Evolutionary conservation across 257 asterid species (phyloP).

Genomic region (Gardenia jasminoides): DNA sequence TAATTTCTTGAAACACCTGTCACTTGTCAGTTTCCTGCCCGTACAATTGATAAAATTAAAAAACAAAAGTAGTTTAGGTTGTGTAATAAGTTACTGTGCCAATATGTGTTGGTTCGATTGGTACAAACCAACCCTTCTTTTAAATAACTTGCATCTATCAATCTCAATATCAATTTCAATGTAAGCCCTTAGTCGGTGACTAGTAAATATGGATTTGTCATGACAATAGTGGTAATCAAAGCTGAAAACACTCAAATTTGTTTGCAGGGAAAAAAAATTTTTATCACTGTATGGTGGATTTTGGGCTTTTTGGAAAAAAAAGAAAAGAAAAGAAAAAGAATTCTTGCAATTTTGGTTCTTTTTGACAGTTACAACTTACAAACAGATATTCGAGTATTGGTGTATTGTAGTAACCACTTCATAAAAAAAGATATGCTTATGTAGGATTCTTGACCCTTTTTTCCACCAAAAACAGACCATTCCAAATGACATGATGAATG

Average conservation of each 20-base stretch:
- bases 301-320: not conserved
- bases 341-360: not conserved
- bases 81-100: no score
- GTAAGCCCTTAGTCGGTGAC: no score
- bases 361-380: constrained; percentile 33
- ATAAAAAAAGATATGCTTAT: constrained; percentile 19
- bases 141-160: no score
- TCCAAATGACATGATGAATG: constrained; percentile 27
- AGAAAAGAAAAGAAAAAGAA: not conserved
- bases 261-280: not conserved
- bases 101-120: no score
- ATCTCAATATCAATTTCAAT: no score
- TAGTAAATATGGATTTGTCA: no score
- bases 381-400: constrained; percentile 12
- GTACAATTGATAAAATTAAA: no score
- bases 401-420: not conserved
- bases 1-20: constrained; percentile 6
- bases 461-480: constrained; percentile 16
- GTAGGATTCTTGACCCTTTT: constrained; percentile 38
- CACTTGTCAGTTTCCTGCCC: not conserved
- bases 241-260: no score
- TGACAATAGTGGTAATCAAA: no score
- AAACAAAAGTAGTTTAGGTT: no score
- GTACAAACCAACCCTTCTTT: no score
- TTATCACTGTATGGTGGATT: not conserved